Evolutionary conservation across 176 grass and related monocot species (phyloP).

Genomic region (Ampelocalamus luodianensis): DNA sequence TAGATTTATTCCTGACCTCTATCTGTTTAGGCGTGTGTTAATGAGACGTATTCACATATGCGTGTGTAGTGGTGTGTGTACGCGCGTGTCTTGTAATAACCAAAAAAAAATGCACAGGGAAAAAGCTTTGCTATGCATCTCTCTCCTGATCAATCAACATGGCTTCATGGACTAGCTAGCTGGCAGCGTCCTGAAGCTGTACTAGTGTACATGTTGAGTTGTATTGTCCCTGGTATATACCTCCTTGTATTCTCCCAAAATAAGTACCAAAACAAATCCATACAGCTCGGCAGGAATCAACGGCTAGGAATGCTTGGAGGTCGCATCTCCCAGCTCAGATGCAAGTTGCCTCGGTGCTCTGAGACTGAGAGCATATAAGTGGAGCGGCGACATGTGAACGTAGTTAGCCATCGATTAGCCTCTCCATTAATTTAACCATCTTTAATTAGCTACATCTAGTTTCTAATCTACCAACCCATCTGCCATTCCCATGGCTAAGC

Average conservation of each 20-base stretch:
- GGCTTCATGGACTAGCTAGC: too few species aligned
- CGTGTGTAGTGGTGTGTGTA: too few species aligned
- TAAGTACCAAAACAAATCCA: neutral
- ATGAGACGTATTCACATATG: too few species aligned
- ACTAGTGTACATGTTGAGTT: neutral
- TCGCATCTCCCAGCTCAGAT: neutral
- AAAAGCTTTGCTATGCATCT: neutral
- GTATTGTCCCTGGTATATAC: neutral
- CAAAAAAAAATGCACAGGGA: neutral
- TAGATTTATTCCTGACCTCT: too few species aligned
- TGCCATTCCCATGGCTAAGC: constrained; percentile 24
- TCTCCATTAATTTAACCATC: neutral
- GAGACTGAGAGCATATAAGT: neutral
- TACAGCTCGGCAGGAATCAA: neutral
- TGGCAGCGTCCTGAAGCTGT: neutral
- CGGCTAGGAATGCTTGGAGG: neutral
- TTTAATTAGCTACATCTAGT: neutral
- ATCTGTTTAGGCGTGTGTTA: too few species aligned
- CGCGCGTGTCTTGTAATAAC: too few species aligned
- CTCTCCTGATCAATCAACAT: neutral
- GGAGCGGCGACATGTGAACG: neutral
- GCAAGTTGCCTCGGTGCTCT: neutral
- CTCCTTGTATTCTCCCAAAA: neutral
- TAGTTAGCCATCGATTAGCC: neutral
- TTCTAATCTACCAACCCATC: neutral